Percentiles rank a stretch among this genome's conserved stretches.
Evolutionary conservation across 1,284 basidiomycete species (phyloP).

Genomic region (Inonotus obliquus): DNA sequence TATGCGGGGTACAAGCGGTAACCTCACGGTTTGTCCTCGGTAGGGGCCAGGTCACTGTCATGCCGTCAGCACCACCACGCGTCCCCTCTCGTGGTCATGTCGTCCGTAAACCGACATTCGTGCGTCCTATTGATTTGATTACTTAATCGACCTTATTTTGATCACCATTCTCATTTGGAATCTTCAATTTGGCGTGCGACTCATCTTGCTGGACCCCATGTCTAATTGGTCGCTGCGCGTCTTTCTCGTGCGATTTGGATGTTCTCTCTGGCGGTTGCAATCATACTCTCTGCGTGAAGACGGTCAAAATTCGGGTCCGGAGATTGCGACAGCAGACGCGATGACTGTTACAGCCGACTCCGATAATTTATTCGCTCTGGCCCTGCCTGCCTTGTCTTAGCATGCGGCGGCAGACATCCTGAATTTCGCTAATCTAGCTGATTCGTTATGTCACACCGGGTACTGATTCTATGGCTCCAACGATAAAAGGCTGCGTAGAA

Average conservation of each 20-base stretch:
- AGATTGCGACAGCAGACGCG: neutral
- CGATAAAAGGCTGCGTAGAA: constrained; percentile 6
- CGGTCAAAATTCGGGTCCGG: constrained; percentile 14
- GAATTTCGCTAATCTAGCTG: neutral
- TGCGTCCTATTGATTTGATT: neutral
- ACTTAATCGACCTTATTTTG: neutral
- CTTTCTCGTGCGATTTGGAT: neutral
- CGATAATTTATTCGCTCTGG: neutral
- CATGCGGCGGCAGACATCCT: neutral
- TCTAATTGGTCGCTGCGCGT: neutral
- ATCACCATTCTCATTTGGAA: neutral
- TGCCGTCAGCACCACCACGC: neutral
- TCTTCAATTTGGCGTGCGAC: too few relatives aligned
- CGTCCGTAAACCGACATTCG: neutral
- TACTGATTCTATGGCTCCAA: neutral
- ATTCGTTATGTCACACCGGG: neutral
- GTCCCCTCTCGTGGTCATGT: neutral
- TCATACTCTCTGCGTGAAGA: neutral
- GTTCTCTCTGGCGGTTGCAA: neutral
- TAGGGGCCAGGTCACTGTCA: neutral
- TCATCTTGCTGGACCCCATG: too few relatives aligned
- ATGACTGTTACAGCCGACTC: neutral
- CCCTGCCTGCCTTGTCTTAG: neutral
- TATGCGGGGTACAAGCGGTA: neutral
- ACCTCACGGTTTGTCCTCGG: constrained; percentile 2